Evolutionary conservation across 495 filamentous ascomycete species (phyloP), one percentile per base, ranked within the genome.

Genomic region (Chaetomidium leptoderma): DNA sequence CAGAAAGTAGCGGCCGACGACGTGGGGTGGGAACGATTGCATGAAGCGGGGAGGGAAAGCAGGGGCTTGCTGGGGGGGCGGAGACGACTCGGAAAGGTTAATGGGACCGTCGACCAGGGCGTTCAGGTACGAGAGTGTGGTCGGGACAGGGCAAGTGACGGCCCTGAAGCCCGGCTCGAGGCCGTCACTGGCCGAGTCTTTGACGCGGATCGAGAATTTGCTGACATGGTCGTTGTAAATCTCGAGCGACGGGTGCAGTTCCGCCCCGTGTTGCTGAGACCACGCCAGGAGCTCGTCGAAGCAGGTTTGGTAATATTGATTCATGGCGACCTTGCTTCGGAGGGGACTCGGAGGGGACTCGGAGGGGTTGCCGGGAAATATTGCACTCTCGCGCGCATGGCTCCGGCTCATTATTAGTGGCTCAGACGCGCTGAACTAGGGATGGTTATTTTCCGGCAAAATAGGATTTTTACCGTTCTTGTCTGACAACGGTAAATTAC

Each of bases 1-100:
- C 29, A 80, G 68, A 30, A 77, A 76, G 63, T 78, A 77, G 6
- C 77, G 73, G 49, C 77, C 76, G 33, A 75, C 60, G 46, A 80
- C 76, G 52, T 78, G 70, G 0, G 76, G 73, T 10, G 75, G 76
- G 24, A 65, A 52, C 0, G 58, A 53, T 6, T 60, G 40, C 58
- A 78, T 63, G 61, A 80, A 77, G 21, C 63, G 55, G 4, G 50
- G 21, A 5, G 77, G 73, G 35, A 80, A 78, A 7, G 61, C 57
- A 11, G 63, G n/a, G 5, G 24, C 17, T 4, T 5, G 16, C 13
- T 21, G 42, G 24, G 29, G 19, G 1, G 52, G 7, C 23, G 19
- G 45, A 3, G 46, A 16, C 0, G 42, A n/a, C n/a, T n/a, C n/a
- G n/a, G n/a, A 42, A 4, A 39, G 33, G 13, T 21, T 30, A 32